Evolutionary conservation across 2,329 filamentous ascomycete genomes (phyloP).

Genomic region (Didymella pinodella): DNA sequence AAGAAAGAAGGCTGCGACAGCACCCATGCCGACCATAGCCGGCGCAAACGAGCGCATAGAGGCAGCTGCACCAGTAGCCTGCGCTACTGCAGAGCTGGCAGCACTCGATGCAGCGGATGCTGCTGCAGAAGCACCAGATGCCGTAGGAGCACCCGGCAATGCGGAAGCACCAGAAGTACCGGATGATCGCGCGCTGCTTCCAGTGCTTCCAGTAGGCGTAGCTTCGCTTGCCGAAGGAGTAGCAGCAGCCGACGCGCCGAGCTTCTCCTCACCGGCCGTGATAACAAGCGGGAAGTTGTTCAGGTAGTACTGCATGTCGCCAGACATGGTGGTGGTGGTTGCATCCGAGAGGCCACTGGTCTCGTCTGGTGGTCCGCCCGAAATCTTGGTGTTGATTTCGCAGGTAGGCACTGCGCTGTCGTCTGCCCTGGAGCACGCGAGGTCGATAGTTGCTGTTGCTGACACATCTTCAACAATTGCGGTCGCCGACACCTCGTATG

Average conservation of each 20-base stretch:
- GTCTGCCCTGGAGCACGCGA: slow-evolving; percentile 21
- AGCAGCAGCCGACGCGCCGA: slow-evolving; percentile 33
- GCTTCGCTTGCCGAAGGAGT: slow-evolving; percentile 26
- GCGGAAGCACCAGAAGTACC: background rate
- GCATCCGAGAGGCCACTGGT: background rate
- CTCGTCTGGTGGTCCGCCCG: slow-evolving; percentile 17
- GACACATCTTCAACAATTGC: slow-evolving; percentile 15
- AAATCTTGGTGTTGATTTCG: slow-evolving; percentile 18
- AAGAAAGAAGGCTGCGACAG: slow-evolving; percentile 37
- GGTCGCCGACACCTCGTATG: slow-evolving; percentile 18
- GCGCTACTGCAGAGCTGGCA: slow-evolving; percentile 9
- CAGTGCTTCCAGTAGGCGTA: slow-evolving; percentile 27
- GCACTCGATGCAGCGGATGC: slow-evolving; percentile 2
- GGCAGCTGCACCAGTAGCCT: slow-evolving; percentile 30
- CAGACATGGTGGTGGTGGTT: slow-evolving; percentile 8
- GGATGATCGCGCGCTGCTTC: slow-evolving; percentile 19
- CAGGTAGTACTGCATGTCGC: slow-evolving; percentile 23
- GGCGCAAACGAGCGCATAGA: slow-evolving; percentile 33
- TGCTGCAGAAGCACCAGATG: background rate
- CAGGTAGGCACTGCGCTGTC: slow-evolving; percentile 27
- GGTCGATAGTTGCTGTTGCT: slow-evolving; percentile 19
- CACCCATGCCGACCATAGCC: slow-evolving; percentile 41
- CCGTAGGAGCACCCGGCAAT: background rate
- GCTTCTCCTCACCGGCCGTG: slow-evolving; percentile 40
- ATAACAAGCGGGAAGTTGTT: slow-evolving; percentile 35